phyloP scores from a whole-genome alignment of 176 grass and related monocot genomes.

The Guadua angustifolia region DNA sequence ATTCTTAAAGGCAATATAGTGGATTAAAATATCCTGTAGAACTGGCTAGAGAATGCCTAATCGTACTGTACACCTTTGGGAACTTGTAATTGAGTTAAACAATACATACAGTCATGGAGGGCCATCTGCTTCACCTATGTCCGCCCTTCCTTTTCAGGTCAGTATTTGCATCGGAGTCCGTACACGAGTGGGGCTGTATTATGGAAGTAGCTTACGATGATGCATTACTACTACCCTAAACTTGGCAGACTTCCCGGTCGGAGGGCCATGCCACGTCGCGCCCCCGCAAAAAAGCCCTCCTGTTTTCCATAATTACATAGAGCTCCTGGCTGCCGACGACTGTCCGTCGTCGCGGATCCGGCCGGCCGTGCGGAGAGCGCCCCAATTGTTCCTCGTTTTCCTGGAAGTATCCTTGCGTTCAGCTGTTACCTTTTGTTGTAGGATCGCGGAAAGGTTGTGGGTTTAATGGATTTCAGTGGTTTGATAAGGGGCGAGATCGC shows the following conservation, averaged over 20 bases:
- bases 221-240: no score
- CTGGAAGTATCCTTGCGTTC: slow-evolving; percentile 5
- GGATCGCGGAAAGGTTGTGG: not conserved
- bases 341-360: no score
- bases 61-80: not conserved
- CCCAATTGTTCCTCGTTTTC: no score
- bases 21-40: not conserved
- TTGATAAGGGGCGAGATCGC: slow-evolving; percentile 9
- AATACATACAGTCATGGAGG: not conserved
- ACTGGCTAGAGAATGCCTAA: not conserved
- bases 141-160: slow-evolving; percentile 42
- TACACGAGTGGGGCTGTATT: no score
- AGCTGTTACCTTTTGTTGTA: not conserved
- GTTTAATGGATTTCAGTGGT: slow-evolving; percentile 34
- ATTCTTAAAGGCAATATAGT: not conserved
- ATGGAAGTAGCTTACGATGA: no score
- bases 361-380: no score
- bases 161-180: slow-evolving; percentile 48
- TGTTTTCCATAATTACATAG: no score
- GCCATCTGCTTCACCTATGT: not conserved
- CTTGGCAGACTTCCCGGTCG: no score
- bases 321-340: no score
- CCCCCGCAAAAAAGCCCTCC: no score
- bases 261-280: no score
- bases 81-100: not conserved